A percentile compares a stretch with the other conserved stretches of the same genome.
Evolutionary conservation across 1,139 yeast genomes (phyloP).

Genomic region (Meyerozyma elateridarum): DNA sequence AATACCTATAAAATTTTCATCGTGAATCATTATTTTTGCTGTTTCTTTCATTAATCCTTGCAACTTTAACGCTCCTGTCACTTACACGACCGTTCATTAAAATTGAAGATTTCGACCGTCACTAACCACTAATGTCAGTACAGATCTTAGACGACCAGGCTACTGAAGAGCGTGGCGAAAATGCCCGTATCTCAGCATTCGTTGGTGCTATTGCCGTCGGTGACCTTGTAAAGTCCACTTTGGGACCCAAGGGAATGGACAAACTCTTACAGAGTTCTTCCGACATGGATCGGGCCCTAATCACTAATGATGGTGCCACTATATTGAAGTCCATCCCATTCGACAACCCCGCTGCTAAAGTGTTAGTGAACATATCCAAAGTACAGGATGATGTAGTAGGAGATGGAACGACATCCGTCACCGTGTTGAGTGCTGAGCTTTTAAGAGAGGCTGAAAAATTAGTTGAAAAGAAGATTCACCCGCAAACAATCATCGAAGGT

Average conservation of each 20-base stretch:
- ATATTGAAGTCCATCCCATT: constrained; percentile 90
- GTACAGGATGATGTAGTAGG: constrained; percentile 99
- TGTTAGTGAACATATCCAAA: constrained; percentile 88
- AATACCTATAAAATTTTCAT: no score
- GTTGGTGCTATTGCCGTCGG: constrained; percentile 99
- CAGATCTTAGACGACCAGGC: constrained; percentile 97
- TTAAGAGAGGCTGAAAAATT: constrained; percentile 93
- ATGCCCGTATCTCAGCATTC: constrained; percentile 94
- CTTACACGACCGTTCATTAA: not conserved
- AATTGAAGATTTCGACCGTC: constrained; percentile 1
- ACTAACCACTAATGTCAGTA: constrained; percentile 51
- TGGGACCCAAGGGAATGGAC: constrained; percentile 99
- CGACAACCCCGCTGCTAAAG: constrained; percentile 98
- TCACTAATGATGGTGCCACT: constrained; percentile 98
- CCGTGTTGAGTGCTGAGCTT: constrained; percentile 87
- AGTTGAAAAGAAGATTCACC: constrained; percentile 90
- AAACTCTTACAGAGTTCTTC: constrained; percentile 86
- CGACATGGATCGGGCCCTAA: constrained; percentile 64
- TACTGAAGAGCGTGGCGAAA: constrained; percentile 95
- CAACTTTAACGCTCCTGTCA: not conserved
- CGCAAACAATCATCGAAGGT: constrained; percentile 96
- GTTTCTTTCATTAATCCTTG: not conserved
- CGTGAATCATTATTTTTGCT: no score
- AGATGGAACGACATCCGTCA: constrained; percentile 98
- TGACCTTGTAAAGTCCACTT: constrained; percentile 89